Percentiles rank a stretch among this genome's conserved stretches.
Evolutionary conservation across 2,329 filamentous ascomycete genomes (phyloP).

Genomic region (Pseudogymnoascus sp.): DNA sequence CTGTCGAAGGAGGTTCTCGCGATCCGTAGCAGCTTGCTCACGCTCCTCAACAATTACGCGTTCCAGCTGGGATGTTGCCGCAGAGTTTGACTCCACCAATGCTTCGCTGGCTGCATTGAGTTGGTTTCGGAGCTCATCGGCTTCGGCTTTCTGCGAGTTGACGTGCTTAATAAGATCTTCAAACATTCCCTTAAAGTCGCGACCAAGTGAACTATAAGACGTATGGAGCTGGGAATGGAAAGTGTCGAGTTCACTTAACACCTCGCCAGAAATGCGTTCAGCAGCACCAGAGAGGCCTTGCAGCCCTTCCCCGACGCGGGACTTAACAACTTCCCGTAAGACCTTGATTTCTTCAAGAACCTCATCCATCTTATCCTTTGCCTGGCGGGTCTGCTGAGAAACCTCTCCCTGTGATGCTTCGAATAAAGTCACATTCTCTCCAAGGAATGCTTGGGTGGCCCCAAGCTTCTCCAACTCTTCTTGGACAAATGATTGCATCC

Average conservation of each 20-base stretch:
- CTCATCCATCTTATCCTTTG: slow-evolving; percentile 80
- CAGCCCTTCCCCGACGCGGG: slow-evolving; percentile 73
- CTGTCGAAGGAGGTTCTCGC: slow-evolving; percentile 63
- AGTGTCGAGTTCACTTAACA: slow-evolving; percentile 73
- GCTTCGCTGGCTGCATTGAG: slow-evolving; percentile 61
- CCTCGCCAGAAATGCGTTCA: slow-evolving; percentile 80
- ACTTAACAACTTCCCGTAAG: slow-evolving; percentile 82
- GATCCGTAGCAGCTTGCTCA: slow-evolving; percentile 61
- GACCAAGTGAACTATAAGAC: slow-evolving; percentile 75
- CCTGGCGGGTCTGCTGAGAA: slow-evolving; percentile 55
- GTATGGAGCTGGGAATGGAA: slow-evolving; percentile 76
- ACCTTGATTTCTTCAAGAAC: slow-evolving; percentile 86
- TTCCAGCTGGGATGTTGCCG: slow-evolving; percentile 57
- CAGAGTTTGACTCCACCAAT: slow-evolving; percentile 58
- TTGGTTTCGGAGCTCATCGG: slow-evolving; percentile 61
- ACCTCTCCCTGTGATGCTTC: slow-evolving; percentile 59
- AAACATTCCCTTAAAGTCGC: slow-evolving; percentile 79
- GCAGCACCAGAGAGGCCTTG: slow-evolving; percentile 75
- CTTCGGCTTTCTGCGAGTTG: slow-evolving; percentile 66
- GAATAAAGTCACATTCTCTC: slow-evolving; percentile 60
- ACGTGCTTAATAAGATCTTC: slow-evolving; percentile 71
- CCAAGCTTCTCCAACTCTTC: slow-evolving; percentile 65
- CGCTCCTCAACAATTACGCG: slow-evolving; percentile 69
- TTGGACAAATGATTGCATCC: slow-evolving; percentile 69
- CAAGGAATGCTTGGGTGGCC: slow-evolving; percentile 59